These are phyloP conservation scores for Lepiota venenata DNA, from an alignment of 768 basidiomycete genomes.

Conservation along the genomic window DNA sequence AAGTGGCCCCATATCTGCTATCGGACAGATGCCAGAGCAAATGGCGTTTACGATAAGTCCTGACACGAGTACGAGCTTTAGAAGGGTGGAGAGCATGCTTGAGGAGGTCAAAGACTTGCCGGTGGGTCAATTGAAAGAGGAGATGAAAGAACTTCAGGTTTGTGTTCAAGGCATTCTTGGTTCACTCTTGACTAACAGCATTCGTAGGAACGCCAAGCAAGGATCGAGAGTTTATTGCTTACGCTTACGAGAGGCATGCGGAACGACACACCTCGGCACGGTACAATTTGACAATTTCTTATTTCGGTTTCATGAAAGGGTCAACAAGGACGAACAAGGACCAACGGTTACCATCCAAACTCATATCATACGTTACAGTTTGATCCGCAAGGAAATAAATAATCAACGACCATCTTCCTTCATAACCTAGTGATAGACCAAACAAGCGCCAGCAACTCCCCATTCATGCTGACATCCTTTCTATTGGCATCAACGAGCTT, in stretches of 20 bases:
- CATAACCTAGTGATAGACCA: constrained; percentile 6
- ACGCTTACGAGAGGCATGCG: constrained; percentile 68
- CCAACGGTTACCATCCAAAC: too few species aligned
- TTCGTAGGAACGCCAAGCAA: constrained; percentile 64
- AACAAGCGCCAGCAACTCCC: not conserved
- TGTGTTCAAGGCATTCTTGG: constrained; percentile 16
- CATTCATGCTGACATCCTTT: not conserved
- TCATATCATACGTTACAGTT: too few species aligned
- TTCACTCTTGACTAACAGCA: not conserved
- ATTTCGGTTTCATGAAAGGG: not conserved
- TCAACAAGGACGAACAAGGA: too few species aligned
- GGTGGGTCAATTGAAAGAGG: constrained; percentile 63
- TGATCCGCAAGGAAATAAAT: not conserved
- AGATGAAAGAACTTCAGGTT: constrained; percentile 83
- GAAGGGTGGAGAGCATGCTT: constrained; percentile 55
- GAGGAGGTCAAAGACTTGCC: constrained; percentile 65
- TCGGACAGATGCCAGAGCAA: constrained; percentile 18
- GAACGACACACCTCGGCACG: constrained; percentile 31
- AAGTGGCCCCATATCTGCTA: constrained; percentile 10
- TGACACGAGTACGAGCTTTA: constrained; percentile 40
- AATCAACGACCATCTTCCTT: not conserved
- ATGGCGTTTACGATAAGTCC: not conserved
- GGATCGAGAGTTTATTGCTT: constrained; percentile 71
- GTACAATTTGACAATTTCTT: not conserved
- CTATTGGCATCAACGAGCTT: not conserved